Percentiles rank a stretch among this genome's conserved stretches.
phyloP scores from a whole-genome alignment of 257 asterid genomes.

The Nicotiana undulata region DNA sequence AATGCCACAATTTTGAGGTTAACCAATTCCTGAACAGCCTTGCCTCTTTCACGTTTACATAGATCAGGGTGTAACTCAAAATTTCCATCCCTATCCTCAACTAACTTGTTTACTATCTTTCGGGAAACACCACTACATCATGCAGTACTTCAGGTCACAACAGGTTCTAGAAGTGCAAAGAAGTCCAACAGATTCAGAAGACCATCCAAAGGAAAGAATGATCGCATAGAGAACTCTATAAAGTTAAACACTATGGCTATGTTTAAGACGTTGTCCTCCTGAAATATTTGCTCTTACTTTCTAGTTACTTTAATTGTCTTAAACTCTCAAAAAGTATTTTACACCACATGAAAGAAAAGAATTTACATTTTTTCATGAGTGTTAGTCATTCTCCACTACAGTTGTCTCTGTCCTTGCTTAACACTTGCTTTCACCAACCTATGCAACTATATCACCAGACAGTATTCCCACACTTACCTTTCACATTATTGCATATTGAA shows the following conservation, averaged over 20 bases:
- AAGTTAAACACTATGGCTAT: background rate
- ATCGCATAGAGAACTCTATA: background rate
- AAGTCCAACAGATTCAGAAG: no score
- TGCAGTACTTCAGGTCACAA: background rate
- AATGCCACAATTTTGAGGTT: background rate
- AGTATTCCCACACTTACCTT: background rate
- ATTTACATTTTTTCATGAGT: background rate
- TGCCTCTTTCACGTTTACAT: background rate
- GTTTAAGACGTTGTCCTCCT: background rate
- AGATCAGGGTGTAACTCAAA: background rate
- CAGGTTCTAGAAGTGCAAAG: no score
- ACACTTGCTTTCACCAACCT: background rate
- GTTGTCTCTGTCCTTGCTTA: background rate
- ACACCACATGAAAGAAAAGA: background rate
- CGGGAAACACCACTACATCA: background rate
- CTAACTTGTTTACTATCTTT: background rate
- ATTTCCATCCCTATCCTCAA: background rate
- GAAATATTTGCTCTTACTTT: background rate
- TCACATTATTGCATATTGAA: background rate
- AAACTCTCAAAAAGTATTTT: background rate
- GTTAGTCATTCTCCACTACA: background rate
- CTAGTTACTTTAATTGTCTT: background rate
- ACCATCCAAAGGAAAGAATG: background rate
- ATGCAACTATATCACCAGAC: background rate
- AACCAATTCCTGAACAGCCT: background rate